Evolutionary conservation across 2,329 filamentous ascomycete species (phyloP).

Genomic region (Didymella pomorum): DNA sequence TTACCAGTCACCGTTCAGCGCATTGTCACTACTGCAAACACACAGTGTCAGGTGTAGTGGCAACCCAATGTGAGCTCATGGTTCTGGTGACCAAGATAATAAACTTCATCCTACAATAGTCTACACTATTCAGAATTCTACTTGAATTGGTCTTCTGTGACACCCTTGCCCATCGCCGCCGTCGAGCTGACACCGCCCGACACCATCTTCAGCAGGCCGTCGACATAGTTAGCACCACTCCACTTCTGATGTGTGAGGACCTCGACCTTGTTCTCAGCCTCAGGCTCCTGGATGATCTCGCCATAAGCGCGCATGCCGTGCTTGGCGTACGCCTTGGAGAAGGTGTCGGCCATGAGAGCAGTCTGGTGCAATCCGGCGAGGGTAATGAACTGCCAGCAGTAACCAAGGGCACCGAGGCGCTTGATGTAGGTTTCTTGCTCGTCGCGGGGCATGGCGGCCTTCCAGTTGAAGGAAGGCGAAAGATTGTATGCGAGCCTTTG

Average conservation of each 20-base stretch:
- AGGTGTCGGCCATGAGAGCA: constrained; percentile 88
- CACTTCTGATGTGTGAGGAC: constrained; percentile 99
- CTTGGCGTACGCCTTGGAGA: constrained; percentile 80
- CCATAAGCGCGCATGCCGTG: constrained; percentile 96
- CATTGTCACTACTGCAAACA: not conserved
- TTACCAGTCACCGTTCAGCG: not conserved
- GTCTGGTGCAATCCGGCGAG: constrained; percentile 95
- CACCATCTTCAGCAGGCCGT: constrained; percentile 97
- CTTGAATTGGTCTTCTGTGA: constrained; percentile 97
- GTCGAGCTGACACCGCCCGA: constrained; percentile 90
- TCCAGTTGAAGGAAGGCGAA: constrained; percentile 99
- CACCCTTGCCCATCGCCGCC: constrained; percentile 95
- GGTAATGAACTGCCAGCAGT: constrained; percentile 99
- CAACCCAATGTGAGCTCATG: not conserved
- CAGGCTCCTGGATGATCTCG: constrained; percentile 96
- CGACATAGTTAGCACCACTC: constrained; percentile 93
- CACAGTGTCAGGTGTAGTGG: not conserved
- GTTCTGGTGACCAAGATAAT: not conserved
- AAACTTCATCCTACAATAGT: not conserved
- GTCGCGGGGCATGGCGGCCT: constrained; percentile 86
- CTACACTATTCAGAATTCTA: constrained; percentile 3
- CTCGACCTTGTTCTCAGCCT: constrained; percentile 89
- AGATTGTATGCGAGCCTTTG: constrained; percentile 93
- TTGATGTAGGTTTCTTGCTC: constrained; percentile 98
- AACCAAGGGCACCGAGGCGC: constrained; percentile 84